Percentiles rank a stretch among this genome's conserved stretches.
phyloP scores from a whole-genome alignment of 139 green algal genomes.

The Spirogloea muscicola region DNA sequence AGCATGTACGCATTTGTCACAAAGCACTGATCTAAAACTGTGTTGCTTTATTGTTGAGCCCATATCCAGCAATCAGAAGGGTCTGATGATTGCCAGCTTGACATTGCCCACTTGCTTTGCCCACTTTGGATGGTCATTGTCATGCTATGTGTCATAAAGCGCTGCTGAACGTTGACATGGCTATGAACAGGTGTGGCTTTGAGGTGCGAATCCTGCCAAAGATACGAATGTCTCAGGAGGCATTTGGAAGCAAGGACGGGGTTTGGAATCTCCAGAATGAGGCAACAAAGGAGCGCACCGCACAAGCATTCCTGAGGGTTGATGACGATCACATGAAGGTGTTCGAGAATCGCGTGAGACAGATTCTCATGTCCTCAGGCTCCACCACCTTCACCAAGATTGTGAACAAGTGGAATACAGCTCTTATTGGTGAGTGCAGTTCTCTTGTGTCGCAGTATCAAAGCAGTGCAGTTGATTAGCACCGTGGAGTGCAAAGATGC shows the following conservation, averaged over 20 bases:
- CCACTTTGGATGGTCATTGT: no score
- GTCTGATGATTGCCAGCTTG: no score
- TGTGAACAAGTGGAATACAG: constrained; percentile 99
- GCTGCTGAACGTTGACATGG: no score
- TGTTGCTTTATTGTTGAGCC: no score
- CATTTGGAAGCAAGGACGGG: constrained; percentile 86
- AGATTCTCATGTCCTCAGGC: constrained; percentile 96
- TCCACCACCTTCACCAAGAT: constrained; percentile 99
- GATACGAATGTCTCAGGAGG: constrained; percentile 83
- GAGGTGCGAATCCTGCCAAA: constrained; percentile 98
- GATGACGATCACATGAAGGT: constrained; percentile 95
- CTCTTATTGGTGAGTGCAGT: constrained; percentile 87
- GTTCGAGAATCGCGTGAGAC: constrained; percentile 93
- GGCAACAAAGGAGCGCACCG: constrained; percentile 94
- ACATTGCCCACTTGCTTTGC: no score
- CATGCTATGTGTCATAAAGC: no score
- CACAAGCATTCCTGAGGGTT: constrained; percentile 88
- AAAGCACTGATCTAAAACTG: no score
- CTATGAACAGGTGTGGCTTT: constrained; percentile 67
- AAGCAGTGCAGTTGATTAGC: no score
- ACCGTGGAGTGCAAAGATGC: no score
- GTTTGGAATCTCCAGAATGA: constrained; percentile 98
- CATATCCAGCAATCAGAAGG: no score
- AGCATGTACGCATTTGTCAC: constrained; percentile 76
- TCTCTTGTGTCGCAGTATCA: not conserved